Evolutionary conservation across 352 stramenopile species (phyloP).

Genomic region (Phytophthora cactorum): DNA sequence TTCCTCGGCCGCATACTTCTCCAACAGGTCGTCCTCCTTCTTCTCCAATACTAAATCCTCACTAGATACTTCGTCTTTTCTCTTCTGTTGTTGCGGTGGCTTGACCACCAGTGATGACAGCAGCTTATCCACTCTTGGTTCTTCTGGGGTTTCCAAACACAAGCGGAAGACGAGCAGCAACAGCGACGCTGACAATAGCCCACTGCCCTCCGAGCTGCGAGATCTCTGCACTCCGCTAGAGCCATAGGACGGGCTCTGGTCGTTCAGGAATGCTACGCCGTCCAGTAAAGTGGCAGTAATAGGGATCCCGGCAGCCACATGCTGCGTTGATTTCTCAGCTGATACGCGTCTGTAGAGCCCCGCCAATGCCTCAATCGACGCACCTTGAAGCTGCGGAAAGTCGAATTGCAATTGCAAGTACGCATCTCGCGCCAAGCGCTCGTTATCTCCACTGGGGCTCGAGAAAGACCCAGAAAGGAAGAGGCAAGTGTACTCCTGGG

Average conservation of each 20-base stretch:
- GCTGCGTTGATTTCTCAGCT: slow-evolving; percentile 9
- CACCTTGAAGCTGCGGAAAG: slow-evolving; percentile 49
- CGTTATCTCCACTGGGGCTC: slow-evolving; percentile 1
- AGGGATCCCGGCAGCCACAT: slow-evolving; percentile 19
- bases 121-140: slow-evolving; percentile 26
- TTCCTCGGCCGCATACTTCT: slow-evolving; percentile 57
- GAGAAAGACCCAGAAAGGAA: slow-evolving; percentile 15
- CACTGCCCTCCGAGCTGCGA: slow-evolving; percentile 41
- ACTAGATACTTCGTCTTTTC: background rate
- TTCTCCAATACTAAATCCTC: background rate
- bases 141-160: slow-evolving; percentile 37
- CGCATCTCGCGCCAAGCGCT: slow-evolving; percentile 35
- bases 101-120: slow-evolving; percentile 24
- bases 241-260: slow-evolving; percentile 18
- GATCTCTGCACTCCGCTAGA: slow-evolving; percentile 12
- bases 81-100: slow-evolving; percentile 3
- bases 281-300: slow-evolving; percentile 54
- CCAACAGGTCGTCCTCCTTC: slow-evolving; percentile 23
- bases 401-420: slow-evolving; percentile 67
- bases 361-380: slow-evolving; percentile 48
- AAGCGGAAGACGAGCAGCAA: slow-evolving; percentile 47
- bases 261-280: slow-evolving; percentile 53
- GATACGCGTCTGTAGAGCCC: slow-evolving; percentile 45
- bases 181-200: slow-evolving; percentile 48
- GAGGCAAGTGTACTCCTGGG: slow-evolving; percentile 24